phyloP scores from a whole-genome alignment of 371 early-diverging fungal species.

The Syncephalastrum monosporum region DNA sequence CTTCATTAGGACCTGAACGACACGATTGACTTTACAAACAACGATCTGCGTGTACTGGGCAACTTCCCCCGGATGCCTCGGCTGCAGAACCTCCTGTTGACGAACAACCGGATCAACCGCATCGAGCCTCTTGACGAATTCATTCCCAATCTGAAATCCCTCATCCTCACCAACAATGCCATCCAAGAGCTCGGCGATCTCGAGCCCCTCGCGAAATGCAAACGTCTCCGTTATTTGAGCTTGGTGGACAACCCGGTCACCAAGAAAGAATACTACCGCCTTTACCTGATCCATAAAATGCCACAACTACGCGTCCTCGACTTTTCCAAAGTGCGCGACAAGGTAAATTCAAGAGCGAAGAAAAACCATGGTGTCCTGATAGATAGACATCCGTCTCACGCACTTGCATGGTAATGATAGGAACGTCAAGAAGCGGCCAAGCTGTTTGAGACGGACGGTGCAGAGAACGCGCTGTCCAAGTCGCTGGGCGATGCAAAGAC shows the following conservation, averaged over 20 bases:
- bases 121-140: constrained; percentile 67
- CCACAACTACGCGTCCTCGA: constrained; percentile 84
- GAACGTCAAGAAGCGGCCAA: constrained; percentile 75
- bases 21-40: constrained; percentile 90
- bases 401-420: constrained; percentile 24
- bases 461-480: constrained; percentile 60
- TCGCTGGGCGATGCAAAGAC: constrained; percentile 59
- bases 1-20: constrained; percentile 80
- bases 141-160: constrained; percentile 75
- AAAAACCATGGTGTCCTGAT: neutral
- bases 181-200: constrained; percentile 82
- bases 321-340: constrained; percentile 70
- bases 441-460: constrained; percentile 68
- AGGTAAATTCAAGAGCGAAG: constrained; percentile 35
- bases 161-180: constrained; percentile 86
- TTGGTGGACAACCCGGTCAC: constrained; percentile 88
- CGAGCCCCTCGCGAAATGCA: constrained; percentile 62
- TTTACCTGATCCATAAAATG: constrained; percentile 78
- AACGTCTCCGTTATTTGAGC: constrained; percentile 62
- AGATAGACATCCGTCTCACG: too few relatives aligned
- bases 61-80: constrained; percentile 88
- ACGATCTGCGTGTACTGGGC: constrained; percentile 80
- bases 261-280: constrained; percentile 76
- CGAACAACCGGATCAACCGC: constrained; percentile 84
- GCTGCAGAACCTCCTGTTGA: constrained; percentile 73